Conservation (phyloP, 2,329 filamentous ascomycete genomes). For the Aspergillus oerlinghausenensis region DNA sequence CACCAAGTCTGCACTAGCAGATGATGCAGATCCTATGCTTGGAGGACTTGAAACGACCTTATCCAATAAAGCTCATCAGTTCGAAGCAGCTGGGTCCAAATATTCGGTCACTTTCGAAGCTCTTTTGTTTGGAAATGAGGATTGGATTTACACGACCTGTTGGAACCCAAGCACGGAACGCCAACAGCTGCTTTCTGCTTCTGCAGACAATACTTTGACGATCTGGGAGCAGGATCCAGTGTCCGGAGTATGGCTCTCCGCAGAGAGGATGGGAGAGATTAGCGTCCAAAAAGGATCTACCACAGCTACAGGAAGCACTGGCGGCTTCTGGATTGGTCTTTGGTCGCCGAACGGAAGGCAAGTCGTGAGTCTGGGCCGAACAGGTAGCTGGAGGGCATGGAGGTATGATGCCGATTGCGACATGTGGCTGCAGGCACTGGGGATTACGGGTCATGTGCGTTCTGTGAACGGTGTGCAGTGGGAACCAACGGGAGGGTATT, state of each 20-base stretch:
- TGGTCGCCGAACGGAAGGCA: conserved; percentile 76
- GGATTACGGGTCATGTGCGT: conserved; percentile 77
- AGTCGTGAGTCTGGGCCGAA: conserved; percentile 79
- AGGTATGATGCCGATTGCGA: conserved; percentile 56
- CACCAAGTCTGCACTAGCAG: conserved; percentile 48
- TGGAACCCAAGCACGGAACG: conserved; percentile 60
- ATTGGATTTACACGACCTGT: conserved; percentile 90
- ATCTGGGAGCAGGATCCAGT: conserved; percentile 83
- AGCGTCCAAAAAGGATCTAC: conserved; percentile 93
- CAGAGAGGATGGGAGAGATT: conserved; percentile 82
- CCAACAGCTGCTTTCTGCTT: conserved; percentile 77
- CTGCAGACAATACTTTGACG: conserved; percentile 89
- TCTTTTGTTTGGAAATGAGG: conserved; percentile 87
- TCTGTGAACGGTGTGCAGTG: conserved; percentile 79
- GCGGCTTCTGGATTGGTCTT: conserved; percentile 92
- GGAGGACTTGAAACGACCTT: conserved; percentile 60
- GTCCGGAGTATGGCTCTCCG: conserved; percentile 89
- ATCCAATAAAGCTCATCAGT: conserved; percentile 82
- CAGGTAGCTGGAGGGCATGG: conserved; percentile 92
- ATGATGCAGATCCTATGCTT: conserved; percentile 34
- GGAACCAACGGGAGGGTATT: conserved; percentile 74
- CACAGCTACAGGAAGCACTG: conserved; percentile 90
- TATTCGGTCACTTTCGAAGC: conserved; percentile 91
- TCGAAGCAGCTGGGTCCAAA: conserved; percentile 58
- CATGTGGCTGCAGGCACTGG: conserved; percentile 71